Percentiles rank a stretch among this genome's conserved stretches.
Evolutionary conservation across 345 rosid species (phyloP).

Genomic region (Cardamine chenopodiifolia): DNA sequence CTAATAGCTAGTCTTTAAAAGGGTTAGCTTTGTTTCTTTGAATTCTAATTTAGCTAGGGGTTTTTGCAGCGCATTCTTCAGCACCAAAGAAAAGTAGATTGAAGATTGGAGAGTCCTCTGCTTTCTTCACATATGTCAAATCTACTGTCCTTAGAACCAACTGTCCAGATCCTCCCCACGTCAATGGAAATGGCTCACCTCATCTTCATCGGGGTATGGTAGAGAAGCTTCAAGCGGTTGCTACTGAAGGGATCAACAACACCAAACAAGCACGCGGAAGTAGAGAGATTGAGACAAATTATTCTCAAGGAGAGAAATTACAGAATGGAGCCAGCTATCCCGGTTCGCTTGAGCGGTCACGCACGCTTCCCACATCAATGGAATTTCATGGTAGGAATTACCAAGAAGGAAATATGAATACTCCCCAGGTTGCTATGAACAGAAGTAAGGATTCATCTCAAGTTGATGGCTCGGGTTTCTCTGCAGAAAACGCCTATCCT

Average conservation of each 20-base stretch:
- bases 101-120: constrained; percentile 85
- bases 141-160: constrained; percentile 55
- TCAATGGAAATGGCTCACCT: constrained; percentile 38
- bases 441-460: constrained; percentile 52
- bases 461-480: constrained; percentile 53
- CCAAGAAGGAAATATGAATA: constrained; percentile 46
- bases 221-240: constrained; percentile 34
- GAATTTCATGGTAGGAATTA: constrained; percentile 51
- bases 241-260: constrained; percentile 28
- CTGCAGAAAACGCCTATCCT: constrained; percentile 59
- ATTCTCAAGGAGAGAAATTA: constrained; percentile 35
- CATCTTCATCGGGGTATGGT: constrained; percentile 21
- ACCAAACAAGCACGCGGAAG: constrained; percentile 19
- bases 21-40: neutral
- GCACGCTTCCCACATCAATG: constrained; percentile 56
- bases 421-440: constrained; percentile 44
- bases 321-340: constrained; percentile 30
- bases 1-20: neutral
- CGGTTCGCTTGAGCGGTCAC: constrained; percentile 37
- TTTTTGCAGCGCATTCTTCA: constrained; percentile 60
- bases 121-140: constrained; percentile 91
- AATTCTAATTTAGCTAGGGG: neutral
- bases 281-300: constrained; percentile 24
- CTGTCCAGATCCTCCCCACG: constrained; percentile 37
- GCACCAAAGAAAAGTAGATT: constrained; percentile 77